These are phyloP conservation scores for Jaenimonas drosophilae DNA, from an alignment of 208 protist genomes.

Conservation along the genomic window DNA sequence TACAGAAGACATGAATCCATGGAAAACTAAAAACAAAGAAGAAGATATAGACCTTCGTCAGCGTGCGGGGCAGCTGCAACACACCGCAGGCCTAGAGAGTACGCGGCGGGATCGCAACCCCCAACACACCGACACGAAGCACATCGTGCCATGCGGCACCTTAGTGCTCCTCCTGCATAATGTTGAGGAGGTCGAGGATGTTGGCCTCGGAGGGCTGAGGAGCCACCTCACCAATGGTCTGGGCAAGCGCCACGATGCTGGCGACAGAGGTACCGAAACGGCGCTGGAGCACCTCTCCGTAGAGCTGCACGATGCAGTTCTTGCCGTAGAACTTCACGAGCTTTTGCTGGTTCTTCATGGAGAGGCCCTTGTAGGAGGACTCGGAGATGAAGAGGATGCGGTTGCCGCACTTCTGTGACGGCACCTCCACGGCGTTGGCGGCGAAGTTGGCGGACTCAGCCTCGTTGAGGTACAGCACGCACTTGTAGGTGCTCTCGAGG, in stretches of 20 bases:
- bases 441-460: constrained; percentile 8
- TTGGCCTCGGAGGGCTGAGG: constrained; percentile 1
- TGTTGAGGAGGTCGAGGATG: constrained; percentile 1
- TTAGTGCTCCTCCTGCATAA: neutral
- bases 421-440: constrained; percentile 14
- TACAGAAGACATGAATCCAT: too few species aligned
- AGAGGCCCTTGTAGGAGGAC: constrained; percentile 8
- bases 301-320: constrained; percentile 3
- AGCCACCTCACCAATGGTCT: constrained; percentile 5
- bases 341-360: neutral
- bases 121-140: too few species aligned
- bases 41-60: too few species aligned
- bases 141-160: neutral
- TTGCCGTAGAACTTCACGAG: constrained; percentile 14
- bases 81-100: too few species aligned
- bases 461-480: constrained; percentile 9
- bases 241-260: constrained; percentile 5
- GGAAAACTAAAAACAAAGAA: too few species aligned
- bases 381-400: constrained; percentile 11
- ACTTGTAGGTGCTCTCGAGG: constrained; percentile 5
- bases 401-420: neutral
- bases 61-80: too few species aligned
- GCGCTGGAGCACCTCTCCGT: constrained; percentile 6
- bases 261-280: constrained; percentile 6
- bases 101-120: too few species aligned